These are phyloP conservation scores for Theobroma cacao DNA, from an alignment of 345 rosid genomes.

Conservation along the genomic window DNA sequence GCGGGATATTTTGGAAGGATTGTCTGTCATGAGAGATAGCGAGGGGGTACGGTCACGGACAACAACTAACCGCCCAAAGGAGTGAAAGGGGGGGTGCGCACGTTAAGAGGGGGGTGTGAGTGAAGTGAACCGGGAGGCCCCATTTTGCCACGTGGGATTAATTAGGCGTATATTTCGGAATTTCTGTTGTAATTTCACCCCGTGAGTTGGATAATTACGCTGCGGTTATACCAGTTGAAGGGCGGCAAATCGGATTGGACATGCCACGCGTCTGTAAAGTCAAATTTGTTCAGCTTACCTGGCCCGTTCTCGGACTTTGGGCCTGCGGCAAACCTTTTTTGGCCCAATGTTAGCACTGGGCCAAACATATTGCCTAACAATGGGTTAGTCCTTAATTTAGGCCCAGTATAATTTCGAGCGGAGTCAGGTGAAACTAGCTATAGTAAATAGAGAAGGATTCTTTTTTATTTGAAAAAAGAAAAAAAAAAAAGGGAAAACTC, in stretches of 20 bases:
- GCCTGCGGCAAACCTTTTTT: neutral
- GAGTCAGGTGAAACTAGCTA: too few species aligned
- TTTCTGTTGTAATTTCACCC: neutral
- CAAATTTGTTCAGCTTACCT: neutral
- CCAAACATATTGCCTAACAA: neutral
- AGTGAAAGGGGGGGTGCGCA: constrained; percentile 21
- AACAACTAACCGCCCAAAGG: constrained; percentile 13
- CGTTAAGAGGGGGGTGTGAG: constrained; percentile 8
- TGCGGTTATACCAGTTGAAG: neutral
- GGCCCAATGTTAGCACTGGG: neutral
- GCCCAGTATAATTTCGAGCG: too few species aligned
- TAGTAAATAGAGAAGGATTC: too few species aligned
- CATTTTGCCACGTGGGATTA: neutral
- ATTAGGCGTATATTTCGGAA: neutral
- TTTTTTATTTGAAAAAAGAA: neutral
- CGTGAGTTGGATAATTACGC: neutral
- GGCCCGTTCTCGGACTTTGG: neutral
- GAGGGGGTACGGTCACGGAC: constrained; percentile 14
- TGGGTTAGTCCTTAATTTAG: neutral
- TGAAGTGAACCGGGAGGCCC: neutral
- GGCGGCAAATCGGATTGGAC: neutral
- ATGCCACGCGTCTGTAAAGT: neutral
- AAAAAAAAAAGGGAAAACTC: too few species aligned
- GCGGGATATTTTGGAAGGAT: constrained; percentile 30
- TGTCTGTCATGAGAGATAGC: constrained; percentile 15